These are phyloP conservation scores for Cercospora berteroae DNA, from an alignment of 2,329 filamentous ascomycete species.

Conservation along the genomic window DNA sequence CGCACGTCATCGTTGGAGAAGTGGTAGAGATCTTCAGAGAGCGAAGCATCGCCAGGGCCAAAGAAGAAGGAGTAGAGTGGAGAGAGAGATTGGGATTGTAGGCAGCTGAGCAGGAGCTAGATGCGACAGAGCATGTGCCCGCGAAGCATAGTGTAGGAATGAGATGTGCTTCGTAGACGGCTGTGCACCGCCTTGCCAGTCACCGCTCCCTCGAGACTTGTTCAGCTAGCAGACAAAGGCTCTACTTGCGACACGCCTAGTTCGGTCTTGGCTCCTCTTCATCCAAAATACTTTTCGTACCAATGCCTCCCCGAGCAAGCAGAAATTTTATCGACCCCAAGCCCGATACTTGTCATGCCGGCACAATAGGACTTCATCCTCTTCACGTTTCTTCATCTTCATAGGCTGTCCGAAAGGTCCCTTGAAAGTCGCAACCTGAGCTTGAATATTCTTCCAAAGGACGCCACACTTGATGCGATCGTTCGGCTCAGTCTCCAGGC, in stretches of 20 bases:
- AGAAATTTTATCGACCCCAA: neutral
- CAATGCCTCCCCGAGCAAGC: neutral
- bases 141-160: no score
- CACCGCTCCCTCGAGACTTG: no score
- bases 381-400: neutral
- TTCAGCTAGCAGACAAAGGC: no score
- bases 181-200: no score
- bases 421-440: neutral
- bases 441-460: neutral
- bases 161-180: no score
- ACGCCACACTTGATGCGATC: neutral
- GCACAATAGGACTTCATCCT: conserved; percentile 1
- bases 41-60: neutral
- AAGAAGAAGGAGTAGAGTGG: neutral
- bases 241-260: no score
- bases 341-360: neutral
- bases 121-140: no score
- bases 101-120: neutral
- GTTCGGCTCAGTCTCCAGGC: neutral
- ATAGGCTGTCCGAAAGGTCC: neutral
- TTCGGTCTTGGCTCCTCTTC: no score
- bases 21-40: neutral
- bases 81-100: neutral
- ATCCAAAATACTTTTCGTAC: no score
- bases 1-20: neutral